These are phyloP conservation scores for Pleoardoris graminearum DNA, from an alignment of 2,329 filamentous ascomycete species.

Conservation along the genomic window DNA sequence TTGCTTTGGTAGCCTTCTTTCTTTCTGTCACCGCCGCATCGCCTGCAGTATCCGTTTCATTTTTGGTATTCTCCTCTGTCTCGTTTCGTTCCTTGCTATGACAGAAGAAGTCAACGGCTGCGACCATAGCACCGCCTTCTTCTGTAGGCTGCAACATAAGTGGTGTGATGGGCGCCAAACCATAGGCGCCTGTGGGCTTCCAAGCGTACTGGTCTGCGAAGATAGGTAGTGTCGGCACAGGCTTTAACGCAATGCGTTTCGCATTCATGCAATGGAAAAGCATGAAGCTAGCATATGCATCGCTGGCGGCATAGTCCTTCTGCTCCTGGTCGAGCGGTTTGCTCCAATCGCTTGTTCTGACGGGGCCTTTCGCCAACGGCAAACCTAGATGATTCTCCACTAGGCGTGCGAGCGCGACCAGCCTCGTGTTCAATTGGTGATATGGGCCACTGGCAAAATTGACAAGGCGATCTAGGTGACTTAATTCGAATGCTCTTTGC, in stretches of 20 bases:
- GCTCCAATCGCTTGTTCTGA: constrained; percentile 78
- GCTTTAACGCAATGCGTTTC: constrained; percentile 60
- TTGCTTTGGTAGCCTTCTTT: background rate
- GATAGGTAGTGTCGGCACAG: constrained; percentile 28
- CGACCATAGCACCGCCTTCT: constrained; percentile 17
- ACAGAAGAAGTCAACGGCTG: constrained; percentile 29
- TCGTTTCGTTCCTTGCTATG: background rate
- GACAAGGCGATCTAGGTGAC: constrained; percentile 78
- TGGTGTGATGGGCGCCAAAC: constrained; percentile 14
- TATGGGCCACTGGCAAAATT: constrained; percentile 61
- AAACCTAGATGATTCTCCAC: constrained; percentile 71
- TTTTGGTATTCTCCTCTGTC: background rate
- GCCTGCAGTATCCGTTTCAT: background rate
- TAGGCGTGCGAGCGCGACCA: constrained; percentile 69
- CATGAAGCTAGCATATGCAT: constrained; percentile 81
- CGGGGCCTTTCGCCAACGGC: constrained; percentile 78
- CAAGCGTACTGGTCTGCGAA: constrained; percentile 34
- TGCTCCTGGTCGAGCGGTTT: constrained; percentile 64
- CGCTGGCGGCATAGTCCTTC: constrained; percentile 74
- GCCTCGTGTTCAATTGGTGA: constrained; percentile 40
- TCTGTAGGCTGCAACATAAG: constrained; percentile 25
- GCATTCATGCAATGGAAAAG: constrained; percentile 73
- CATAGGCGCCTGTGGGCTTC: background rate
- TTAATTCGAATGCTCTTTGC: constrained; percentile 75
- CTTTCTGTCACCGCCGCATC: background rate